phyloP scores from a whole-genome alignment of 805 yeast genomes.

The Lipomyces orientalis region DNA sequence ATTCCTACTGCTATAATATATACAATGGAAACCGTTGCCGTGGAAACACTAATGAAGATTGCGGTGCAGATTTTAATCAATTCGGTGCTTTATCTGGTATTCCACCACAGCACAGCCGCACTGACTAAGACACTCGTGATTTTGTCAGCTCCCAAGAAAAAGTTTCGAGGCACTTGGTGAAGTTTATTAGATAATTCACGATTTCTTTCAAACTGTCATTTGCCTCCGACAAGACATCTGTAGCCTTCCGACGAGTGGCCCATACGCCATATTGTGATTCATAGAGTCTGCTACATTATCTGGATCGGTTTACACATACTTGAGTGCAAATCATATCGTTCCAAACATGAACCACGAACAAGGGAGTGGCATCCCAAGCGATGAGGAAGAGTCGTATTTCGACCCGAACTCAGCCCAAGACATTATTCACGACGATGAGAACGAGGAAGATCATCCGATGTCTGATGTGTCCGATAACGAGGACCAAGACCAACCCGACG shows the following conservation, averaged over 20 bases:
- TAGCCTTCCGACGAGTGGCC: neutral
- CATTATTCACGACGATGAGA: conserved; percentile 44
- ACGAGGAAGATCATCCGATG: conserved; percentile 50
- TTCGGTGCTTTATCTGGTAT: neutral
- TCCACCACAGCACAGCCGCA: neutral
- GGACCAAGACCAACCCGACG: conserved; percentile 48
- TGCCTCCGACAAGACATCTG: neutral
- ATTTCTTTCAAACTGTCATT: neutral
- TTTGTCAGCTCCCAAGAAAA: neutral
- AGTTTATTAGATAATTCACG: neutral
- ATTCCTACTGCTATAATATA: neutral
- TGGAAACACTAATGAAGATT: neutral
- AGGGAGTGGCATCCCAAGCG: neutral
- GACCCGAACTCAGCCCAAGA: conserved; percentile 40
- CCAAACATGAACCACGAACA: neutral
- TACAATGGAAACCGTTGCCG: neutral
- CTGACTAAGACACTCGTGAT: neutral
- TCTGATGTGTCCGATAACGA: conserved; percentile 43
- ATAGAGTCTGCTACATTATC: neutral
- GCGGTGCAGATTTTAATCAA: neutral
- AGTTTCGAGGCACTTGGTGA: neutral
- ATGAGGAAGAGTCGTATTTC: conserved; percentile 16
- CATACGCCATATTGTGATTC: neutral
- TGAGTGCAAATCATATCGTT: neutral
- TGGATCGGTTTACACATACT: neutral